phyloP scores from a whole-genome alignment of 1,139 yeast genomes.

The Suhomyces kunorum region DNA sequence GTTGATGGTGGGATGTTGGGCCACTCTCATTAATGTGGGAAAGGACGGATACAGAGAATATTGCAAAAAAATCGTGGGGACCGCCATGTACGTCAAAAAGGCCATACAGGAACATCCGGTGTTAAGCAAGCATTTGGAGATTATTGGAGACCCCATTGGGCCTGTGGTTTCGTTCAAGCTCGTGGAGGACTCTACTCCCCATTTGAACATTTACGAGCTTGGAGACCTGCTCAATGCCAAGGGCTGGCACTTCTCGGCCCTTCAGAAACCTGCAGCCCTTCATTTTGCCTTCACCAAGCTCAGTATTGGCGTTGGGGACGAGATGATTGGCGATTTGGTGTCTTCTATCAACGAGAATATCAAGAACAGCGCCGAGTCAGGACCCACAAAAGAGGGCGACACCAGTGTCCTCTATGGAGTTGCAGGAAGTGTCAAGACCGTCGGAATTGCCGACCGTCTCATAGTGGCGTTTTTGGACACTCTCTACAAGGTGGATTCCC shows the following conservation, averaged over 20 bases:
- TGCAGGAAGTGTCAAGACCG: conserved; percentile 84
- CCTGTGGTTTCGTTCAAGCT: conserved; percentile 82
- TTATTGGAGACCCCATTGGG: conserved; percentile 82
- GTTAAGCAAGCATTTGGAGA: conserved; percentile 43
- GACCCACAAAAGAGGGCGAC: conserved; percentile 44
- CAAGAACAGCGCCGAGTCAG: conserved; percentile 25
- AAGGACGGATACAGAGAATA: conserved; percentile 71
- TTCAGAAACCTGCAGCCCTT: conserved; percentile 87
- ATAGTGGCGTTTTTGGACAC: conserved; percentile 81
- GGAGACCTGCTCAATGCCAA: conserved; percentile 64
- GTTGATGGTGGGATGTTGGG: conserved; percentile 96
- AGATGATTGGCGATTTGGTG: conserved; percentile 58
- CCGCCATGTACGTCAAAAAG: conserved; percentile 59
- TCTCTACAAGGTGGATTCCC: conserved; percentile 51
- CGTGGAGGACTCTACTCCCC: conserved; percentile 21
- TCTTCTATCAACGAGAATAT: conserved; percentile 47
- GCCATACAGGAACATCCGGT: conserved; percentile 44
- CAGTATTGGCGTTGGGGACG: conserved; percentile 63
- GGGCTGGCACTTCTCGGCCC: conserved; percentile 90
- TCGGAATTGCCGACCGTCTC: conserved; percentile 79
- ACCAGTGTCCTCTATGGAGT: conserved; percentile 94
- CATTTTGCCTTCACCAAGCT: conserved; percentile 86
- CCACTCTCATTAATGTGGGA: conserved; percentile 80
- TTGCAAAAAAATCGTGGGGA: conserved; percentile 64
- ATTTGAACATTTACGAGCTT: conserved; percentile 68